phyloP scores from a whole-genome alignment of 306 rosid species.

The Casuarina cunninghamiana region DNA sequence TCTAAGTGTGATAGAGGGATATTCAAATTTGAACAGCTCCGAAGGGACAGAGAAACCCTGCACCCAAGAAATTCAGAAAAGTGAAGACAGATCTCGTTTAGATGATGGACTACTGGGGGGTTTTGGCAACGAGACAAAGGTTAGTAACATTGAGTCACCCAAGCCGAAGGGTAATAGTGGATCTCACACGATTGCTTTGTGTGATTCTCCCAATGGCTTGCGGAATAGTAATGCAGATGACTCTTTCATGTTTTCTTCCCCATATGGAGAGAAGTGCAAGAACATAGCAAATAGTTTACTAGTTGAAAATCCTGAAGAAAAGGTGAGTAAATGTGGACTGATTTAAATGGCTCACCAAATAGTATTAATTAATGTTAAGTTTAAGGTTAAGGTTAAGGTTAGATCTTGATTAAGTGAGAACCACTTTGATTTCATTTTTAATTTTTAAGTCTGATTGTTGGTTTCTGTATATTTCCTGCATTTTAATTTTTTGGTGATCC shows the following conservation, averaged over 20 bases:
- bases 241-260: conserved; percentile 26
- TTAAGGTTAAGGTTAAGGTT: conserved; percentile 40
- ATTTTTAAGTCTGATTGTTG: neutral
- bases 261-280: conserved; percentile 28
- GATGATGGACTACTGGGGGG: neutral
- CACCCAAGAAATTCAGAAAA: no score
- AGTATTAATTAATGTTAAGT: neutral
- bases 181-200: conserved; percentile 6
- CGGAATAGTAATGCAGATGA: conserved; percentile 28
- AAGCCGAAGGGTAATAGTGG: conserved; percentile 33
- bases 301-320: conserved; percentile 30
- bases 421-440: neutral
- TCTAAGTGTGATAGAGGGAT: no score
- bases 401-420: conserved; percentile 19
- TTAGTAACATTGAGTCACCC: conserved; percentile 14
- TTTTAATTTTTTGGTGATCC: neutral
- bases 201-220: conserved; percentile 27
- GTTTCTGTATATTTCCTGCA: neutral
- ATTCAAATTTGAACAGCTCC: no score
- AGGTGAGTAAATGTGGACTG: conserved; percentile 18
- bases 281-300: conserved; percentile 22
- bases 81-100: no score
- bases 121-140: conserved; percentile 19
- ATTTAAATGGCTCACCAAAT: conserved; percentile 39
- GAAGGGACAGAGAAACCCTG: no score